These are phyloP conservation scores for Pelargonium exstipulatum DNA, from an alignment of 441 rosid genomes.

Conservation along the genomic window DNA sequence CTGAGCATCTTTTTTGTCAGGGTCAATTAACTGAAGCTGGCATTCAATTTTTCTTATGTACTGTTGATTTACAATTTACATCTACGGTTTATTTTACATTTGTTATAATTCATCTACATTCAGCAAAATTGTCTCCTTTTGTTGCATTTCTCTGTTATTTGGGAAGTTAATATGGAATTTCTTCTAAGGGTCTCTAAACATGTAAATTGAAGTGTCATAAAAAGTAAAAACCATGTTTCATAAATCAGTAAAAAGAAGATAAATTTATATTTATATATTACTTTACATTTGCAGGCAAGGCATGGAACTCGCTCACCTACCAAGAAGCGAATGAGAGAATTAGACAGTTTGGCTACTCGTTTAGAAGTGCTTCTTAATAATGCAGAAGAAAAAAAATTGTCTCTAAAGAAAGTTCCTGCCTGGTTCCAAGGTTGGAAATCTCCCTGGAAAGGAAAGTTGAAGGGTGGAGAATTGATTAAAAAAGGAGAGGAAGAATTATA, in stretches of 20 bases:
- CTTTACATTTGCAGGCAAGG: conserved; percentile 51
- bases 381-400: conserved; percentile 39
- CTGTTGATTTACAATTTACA: background rate
- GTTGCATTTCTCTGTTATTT: background rate
- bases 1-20: background rate
- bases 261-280: background rate
- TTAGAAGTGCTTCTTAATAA: conserved; percentile 51
- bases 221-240: background rate
- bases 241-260: background rate
- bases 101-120: no score
- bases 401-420: conserved; percentile 48
- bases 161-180: background rate
- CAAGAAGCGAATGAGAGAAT: conserved; percentile 68
- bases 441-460: conserved; percentile 81
- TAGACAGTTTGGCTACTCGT: conserved; percentile 57
- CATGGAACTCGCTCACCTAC: conserved; percentile 97
- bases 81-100: background rate
- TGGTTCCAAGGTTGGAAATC: conserved; percentile 73
- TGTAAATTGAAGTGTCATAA: background rate
- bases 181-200: background rate
- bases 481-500: conserved; percentile 84
- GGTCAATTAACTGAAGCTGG: background rate
- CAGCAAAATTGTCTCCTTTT: background rate
- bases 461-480: conserved; percentile 69
- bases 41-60: background rate